Evolutionary conservation across 1,139 yeast species (phyloP).

Genomic region (Komagataea norvegica): DNA sequence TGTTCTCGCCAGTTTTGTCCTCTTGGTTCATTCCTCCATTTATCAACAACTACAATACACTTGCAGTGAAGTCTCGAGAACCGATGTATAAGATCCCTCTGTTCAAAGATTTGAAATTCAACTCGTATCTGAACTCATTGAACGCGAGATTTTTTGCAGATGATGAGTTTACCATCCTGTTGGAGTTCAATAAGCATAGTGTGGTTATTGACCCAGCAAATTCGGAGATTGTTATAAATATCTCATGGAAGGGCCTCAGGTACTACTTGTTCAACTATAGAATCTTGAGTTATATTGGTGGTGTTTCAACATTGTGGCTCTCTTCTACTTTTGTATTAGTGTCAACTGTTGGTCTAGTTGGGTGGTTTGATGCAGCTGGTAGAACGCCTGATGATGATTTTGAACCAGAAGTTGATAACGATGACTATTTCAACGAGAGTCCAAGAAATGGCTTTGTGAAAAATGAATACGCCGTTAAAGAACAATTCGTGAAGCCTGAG

Average conservation of each 20-base stretch:
- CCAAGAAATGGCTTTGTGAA: too few relatives aligned
- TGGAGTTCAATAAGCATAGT: constrained; percentile 31
- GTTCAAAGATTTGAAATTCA: constrained; percentile 9
- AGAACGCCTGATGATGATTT: constrained; percentile 6
- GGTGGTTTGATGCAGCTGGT: constrained; percentile 8
- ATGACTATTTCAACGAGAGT: too few relatives aligned
- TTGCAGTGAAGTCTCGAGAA: constrained; percentile 4
- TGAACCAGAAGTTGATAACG: constrained; percentile 10
- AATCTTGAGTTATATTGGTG: constrained; percentile 42
- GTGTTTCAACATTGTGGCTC: constrained; percentile 47
- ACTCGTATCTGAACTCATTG: constrained; percentile 3
- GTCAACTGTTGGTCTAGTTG: constrained; percentile 14
- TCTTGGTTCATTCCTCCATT: constrained; percentile 17
- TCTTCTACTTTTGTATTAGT: constrained; percentile 14
- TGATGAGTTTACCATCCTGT: constrained; percentile 29
- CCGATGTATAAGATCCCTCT: constrained; percentile 9
- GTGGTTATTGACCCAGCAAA: constrained; percentile 22
- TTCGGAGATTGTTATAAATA: constrained; percentile 30
- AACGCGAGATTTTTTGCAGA: constrained; percentile 17
- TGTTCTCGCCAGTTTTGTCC: constrained; percentile 21
- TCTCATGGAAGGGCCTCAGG: constrained; percentile 53
- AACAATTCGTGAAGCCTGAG: too few relatives aligned
- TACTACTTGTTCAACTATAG: constrained; percentile 51
- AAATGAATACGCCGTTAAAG: too few relatives aligned
- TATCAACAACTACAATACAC: constrained; percentile 6